Evolutionary conservation across 129 eudicot species (phyloP), one percentile per base, ranked within the genome.

Genomic region (Silybum marianum): DNA sequence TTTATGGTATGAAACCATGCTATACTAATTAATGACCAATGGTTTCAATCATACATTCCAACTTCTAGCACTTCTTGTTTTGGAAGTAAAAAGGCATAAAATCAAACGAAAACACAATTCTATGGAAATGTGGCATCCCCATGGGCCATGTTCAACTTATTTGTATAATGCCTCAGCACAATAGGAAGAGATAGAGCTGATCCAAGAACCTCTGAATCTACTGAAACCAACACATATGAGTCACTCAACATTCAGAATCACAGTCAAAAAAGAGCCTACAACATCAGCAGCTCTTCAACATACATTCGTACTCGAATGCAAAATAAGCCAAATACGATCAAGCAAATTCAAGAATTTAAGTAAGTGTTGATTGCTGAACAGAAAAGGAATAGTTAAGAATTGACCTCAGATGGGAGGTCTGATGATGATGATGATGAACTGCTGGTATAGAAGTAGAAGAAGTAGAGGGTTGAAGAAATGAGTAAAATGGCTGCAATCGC

Each of bases 401-500:
- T 51, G 69, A 94, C 98, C 95, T 90, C 83, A 0, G 98, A 85
- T 60, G 68, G 87, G 30, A 90, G 72, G 39, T 78, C 74, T 9
- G 77, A n/a, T 21, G 88, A 73, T 71, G 73, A 73, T 32, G 36
- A 32, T 14, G 78, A 77, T 71, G 73, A 58, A 79, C 44, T 75
- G 77, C 30, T 38, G 21, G 94, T 79, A 63, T 84, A 84, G 19
- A 84, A 72, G 83, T 58, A 80, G 22, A 83, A 60, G 72, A 90
- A 90, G 69, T 91, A 92, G 60, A 92, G 60, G 28, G 94, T 81
- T 39, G 91, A 89, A 77, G 90, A 79, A 23, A 95, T 78, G 65
- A 95, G 76, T 16, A 95, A 84, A 58, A 91, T 71, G 67, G 86
- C 88, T 32, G 89, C 93, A 82, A 92, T 39, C 21, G 86, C 77